Percentiles rank a stretch among this genome's conserved stretches.
Conservation (phyloP, 768 basidiomycete species). For the Russula sp. region DNA sequence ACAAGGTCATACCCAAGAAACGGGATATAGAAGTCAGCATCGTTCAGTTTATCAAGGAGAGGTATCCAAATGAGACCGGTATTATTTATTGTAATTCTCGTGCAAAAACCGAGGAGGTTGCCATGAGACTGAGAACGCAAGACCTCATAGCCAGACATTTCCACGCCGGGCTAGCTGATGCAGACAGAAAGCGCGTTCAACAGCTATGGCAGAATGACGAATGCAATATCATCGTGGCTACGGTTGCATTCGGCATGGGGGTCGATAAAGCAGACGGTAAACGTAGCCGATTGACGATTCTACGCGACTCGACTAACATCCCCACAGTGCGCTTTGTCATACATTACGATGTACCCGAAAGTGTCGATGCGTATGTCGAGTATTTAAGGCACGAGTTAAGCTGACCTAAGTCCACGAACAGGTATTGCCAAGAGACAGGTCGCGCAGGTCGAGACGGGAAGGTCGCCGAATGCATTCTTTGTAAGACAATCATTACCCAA, state of each 20-base stretch:
- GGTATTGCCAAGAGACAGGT: constrained; percentile 94
- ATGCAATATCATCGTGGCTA: constrained; percentile 85
- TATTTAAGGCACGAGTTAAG: not conserved
- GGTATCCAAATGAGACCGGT: constrained; percentile 56
- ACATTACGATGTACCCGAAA: constrained; percentile 75
- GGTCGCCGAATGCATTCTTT: constrained; percentile 79
- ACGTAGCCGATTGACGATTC: not conserved
- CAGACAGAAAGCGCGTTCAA: constrained; percentile 57
- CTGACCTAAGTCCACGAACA: constrained; percentile 26
- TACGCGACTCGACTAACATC: not conserved
- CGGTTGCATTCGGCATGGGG: constrained; percentile 97
- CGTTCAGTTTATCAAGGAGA: constrained; percentile 53
- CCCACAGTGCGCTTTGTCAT: constrained; percentile 82
- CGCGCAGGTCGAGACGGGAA: constrained; percentile 89
- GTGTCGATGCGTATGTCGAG: constrained; percentile 65
- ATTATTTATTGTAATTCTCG: constrained; percentile 80
- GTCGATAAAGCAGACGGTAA: constrained; percentile 80
- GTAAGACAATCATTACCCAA: constrained; percentile 36
- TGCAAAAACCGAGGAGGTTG: constrained; percentile 73
- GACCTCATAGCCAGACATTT: constrained; percentile 68
- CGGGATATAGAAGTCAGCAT: constrained; percentile 50
- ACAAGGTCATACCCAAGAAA: constrained; percentile 50
- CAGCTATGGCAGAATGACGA: constrained; percentile 65
- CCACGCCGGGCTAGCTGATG: constrained; percentile 68
- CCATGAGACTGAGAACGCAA: constrained; percentile 53